Evolutionary conservation across 2,329 filamentous ascomycete genomes (phyloP), one percentile per base, ranked within the genome.

Genomic region (Fusarium oligoseptatum): DNA sequence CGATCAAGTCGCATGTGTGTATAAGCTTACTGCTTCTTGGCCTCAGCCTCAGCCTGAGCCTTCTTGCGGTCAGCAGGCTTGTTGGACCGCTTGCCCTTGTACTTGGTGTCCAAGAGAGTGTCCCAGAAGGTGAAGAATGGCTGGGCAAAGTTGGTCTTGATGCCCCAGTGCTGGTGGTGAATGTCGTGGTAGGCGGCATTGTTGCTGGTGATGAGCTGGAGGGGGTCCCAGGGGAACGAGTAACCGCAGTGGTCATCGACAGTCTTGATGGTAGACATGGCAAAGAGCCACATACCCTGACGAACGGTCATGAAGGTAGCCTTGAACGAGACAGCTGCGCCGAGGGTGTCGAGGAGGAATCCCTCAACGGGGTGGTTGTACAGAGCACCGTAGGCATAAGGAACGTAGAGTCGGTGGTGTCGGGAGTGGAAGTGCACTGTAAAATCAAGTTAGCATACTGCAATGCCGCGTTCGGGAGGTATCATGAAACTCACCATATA

Each of bases 161-260:
- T 98, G 67, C 97, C 97, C 95, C 96, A 98, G 84, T 94, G 97
- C 85, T 99, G 97, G 85, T 99, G 97, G 84, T 99, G 97, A 68
- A 99, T 96, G 81, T 99, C 97, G 81, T 99, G 97, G 84, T 98
- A 99, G 39, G 92, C 93, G 29, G 97, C 96, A 78, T 98, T 98
- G 87, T 99, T 98, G 82, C 93, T 93, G 52, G 95, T 97, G 71
- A 98, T 88, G 81, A 93, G 92, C 87, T 98, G 95, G 64, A 98
- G 87, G 3, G 96, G 96, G 82, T 99, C 97, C 91, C 93, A 98
- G 2, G 97, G 97, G 71, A 99, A 92, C n/a, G 91, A 88, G 81
- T 98, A 99, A 74, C 97, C 97, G 83, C 96, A 98, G 85, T 99
- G 97, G 81, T 99, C 97, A 80, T 98, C 95, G 29, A 98, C 95